Evolutionary conservation across 1,284 basidiomycete genomes (phyloP).

Genomic region (Wolfiporia cocos): DNA sequence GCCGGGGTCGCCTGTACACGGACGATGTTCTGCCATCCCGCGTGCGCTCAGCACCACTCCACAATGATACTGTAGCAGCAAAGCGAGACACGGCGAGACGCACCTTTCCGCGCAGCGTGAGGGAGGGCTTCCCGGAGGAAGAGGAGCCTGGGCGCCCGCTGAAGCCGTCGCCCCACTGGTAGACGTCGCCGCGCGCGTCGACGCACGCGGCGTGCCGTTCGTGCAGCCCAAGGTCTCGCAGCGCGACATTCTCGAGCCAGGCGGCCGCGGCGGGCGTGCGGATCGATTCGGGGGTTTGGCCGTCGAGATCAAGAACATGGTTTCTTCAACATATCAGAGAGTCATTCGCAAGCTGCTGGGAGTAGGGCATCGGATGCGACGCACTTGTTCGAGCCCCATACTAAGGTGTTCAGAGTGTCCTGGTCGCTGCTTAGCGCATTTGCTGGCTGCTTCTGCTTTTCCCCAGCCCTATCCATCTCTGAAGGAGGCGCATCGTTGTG

Average conservation of each 20-base stretch:
- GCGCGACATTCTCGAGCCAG: constrained; percentile 59
- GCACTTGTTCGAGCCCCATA: constrained; percentile 58
- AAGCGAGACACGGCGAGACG: too few species aligned
- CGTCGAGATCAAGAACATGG: constrained; percentile 36
- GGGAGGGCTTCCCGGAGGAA: constrained; percentile 31
- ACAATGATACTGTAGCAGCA: too few species aligned
- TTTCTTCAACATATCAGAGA: too few species aligned
- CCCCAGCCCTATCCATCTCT: constrained; percentile 2
- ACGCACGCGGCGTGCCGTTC: constrained; percentile 76
- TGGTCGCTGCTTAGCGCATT: constrained; percentile 11
- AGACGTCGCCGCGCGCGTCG: constrained; percentile 84
- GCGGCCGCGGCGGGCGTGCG: constrained; percentile 42
- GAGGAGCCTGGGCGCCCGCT: constrained; percentile 25
- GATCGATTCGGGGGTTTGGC: constrained; percentile 28
- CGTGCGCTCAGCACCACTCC: too few species aligned
- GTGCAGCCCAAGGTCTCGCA: constrained; percentile 74
- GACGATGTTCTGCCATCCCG: constrained; percentile 54
- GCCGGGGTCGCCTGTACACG: constrained; percentile 50
- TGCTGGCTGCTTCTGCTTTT: neutral
- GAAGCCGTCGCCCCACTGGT: constrained; percentile 78
- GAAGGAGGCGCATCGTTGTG: constrained; percentile 23
- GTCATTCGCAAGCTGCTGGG: too few species aligned
- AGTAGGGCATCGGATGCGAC: too few species aligned
- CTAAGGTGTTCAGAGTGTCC: constrained; percentile 34
- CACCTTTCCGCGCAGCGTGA: constrained; percentile 68